Evolutionary conservation across 2,329 filamentous ascomycete species (phyloP).

Genomic region (Paramyrothecium roridum): DNA sequence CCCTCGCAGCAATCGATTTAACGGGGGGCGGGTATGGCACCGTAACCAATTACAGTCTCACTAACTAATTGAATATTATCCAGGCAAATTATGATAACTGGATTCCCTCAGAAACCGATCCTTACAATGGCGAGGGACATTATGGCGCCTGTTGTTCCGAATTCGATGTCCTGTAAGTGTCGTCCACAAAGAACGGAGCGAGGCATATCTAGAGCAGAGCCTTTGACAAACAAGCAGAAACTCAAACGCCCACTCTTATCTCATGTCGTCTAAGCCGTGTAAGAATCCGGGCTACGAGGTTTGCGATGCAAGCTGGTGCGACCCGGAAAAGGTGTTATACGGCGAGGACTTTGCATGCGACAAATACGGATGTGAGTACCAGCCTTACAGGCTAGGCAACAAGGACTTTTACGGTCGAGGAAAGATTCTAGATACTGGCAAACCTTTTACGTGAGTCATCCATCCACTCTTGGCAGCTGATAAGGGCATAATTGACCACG

Average conservation of each 20-base stretch:
- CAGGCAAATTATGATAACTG: conserved; percentile 20
- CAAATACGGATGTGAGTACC: conserved; percentile 37
- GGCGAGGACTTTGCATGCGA: conserved; percentile 23
- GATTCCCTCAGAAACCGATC: conserved; percentile 12
- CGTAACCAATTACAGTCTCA: neutral
- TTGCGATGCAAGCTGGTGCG: conserved; percentile 31
- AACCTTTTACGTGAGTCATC: conserved; percentile 20
- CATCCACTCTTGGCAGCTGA: neutral
- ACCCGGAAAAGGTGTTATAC: conserved; percentile 8
- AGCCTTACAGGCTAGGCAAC: conserved; percentile 28
- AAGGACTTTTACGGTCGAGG: conserved; percentile 23
- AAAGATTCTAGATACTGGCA: conserved; percentile 25
- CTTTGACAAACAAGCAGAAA: neutral
- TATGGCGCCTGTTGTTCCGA: conserved; percentile 47
- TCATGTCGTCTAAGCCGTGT: conserved; percentile 43
- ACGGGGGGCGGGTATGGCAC: conserved; percentile 33
- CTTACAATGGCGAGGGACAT: conserved; percentile 17
- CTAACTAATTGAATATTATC: neutral
- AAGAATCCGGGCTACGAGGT: conserved; percentile 34
- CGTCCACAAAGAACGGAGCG: neutral
- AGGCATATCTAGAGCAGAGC: neutral
- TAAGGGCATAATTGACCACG: neutral
- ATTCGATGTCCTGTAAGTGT: conserved; percentile 40
- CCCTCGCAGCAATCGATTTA: conserved; percentile 44
- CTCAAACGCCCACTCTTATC: conserved; percentile 35